phyloP scores from a whole-genome alignment of 306 rosid genomes.

The Quercus berberidifolia region DNA sequence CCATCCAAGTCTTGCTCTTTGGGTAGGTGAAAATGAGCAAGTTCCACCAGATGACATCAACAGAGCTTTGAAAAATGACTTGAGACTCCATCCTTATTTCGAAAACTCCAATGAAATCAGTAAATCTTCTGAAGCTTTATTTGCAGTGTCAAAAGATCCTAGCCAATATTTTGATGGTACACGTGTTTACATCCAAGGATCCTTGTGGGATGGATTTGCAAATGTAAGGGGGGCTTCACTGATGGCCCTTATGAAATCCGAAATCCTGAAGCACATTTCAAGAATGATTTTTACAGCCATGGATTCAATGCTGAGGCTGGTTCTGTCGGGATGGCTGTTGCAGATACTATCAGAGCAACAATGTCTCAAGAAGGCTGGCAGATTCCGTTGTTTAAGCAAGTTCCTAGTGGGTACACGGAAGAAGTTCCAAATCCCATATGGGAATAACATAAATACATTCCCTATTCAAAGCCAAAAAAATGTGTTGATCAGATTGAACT shows the following conservation, averaged over 20 bases:
- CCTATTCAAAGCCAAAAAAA: slow-evolving; percentile 77
- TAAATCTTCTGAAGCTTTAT: slow-evolving; percentile 22
- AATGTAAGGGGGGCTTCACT: slow-evolving; percentile 75
- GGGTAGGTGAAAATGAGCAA: slow-evolving; percentile 99
- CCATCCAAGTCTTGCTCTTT: slow-evolving; percentile 94
- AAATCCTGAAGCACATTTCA: slow-evolving; percentile 78
- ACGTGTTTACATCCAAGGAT: slow-evolving; percentile 70
- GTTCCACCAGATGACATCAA: slow-evolving; percentile 83
- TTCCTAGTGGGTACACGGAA: slow-evolving; percentile 56
- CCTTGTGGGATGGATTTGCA: slow-evolving; percentile 97
- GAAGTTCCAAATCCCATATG: slow-evolving; percentile 90
- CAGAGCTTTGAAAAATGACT: slow-evolving; percentile 53
- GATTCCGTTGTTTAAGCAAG: slow-evolving; percentile 73
- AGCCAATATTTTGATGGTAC: slow-evolving; percentile 91
- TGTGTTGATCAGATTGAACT: slow-evolving; percentile 76
- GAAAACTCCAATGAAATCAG: slow-evolving; percentile 29
- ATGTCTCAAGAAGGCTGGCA: slow-evolving; percentile 90
- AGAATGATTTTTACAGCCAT: slow-evolving; percentile 47
- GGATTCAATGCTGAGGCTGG: slow-evolving; percentile 97
- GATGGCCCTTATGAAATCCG: slow-evolving; percentile 97
- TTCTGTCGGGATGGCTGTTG: slow-evolving; percentile 82
- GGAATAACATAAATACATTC: slow-evolving; percentile 91
- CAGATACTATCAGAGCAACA: slow-evolving; percentile 86
- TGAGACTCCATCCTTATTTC: slow-evolving; percentile 70
- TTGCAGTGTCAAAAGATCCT: slow-evolving; percentile 39